A percentile compares a stretch with the other conserved stretches of the same genome.
These are phyloP conservation scores for Arachis stenosperma DNA, from an alignment of 306 rosid species.

Conservation along the genomic window DNA sequence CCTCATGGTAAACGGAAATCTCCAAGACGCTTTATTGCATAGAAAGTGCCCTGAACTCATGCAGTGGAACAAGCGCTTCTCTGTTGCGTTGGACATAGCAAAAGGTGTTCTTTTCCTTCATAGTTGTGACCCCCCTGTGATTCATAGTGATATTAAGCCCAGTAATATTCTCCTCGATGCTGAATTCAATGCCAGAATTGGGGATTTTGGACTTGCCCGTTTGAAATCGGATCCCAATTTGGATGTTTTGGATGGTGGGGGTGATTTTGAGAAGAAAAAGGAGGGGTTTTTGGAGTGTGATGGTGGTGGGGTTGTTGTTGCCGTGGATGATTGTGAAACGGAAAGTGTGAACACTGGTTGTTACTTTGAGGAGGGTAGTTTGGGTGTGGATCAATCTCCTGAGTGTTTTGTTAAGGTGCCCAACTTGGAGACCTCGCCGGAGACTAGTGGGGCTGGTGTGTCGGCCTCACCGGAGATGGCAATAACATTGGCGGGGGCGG, in stretches of 20 bases:
- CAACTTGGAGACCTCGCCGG: constrained; percentile 47
- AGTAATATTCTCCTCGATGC: constrained; percentile 76
- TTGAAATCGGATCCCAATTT: constrained; percentile 53
- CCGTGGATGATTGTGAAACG: constrained; percentile 67
- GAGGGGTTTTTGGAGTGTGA: constrained; percentile 47
- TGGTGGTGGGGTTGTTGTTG: constrained; percentile 45
- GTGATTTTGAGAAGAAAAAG: constrained; percentile 38
- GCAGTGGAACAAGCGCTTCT: constrained; percentile 70
- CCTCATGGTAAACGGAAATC: constrained; percentile 76
- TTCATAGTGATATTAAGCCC: constrained; percentile 92
- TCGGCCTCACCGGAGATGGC: constrained; percentile 49
- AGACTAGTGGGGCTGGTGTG: constrained; percentile 19
- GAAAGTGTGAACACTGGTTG: constrained; percentile 65
- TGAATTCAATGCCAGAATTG: constrained; percentile 60
- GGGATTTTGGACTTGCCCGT: constrained; percentile 87
- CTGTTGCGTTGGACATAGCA: constrained; percentile 57
- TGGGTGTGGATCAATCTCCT: constrained; percentile 62
- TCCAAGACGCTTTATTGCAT: constrained; percentile 84
- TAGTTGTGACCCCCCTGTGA: constrained; percentile 70
- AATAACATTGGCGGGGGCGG: constrained; percentile 10
- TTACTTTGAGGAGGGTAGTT: constrained; percentile 59
- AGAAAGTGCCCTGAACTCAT: constrained; percentile 67
- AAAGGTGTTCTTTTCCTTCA: constrained; percentile 74
- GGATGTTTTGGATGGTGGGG: constrained; percentile 37
- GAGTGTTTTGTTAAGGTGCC: constrained; percentile 42